Percentiles rank a stretch among this genome's conserved stretches.
Conservation (phyloP, 2,329 filamentous ascomycete species). For the Diaporthe citri region DNA sequence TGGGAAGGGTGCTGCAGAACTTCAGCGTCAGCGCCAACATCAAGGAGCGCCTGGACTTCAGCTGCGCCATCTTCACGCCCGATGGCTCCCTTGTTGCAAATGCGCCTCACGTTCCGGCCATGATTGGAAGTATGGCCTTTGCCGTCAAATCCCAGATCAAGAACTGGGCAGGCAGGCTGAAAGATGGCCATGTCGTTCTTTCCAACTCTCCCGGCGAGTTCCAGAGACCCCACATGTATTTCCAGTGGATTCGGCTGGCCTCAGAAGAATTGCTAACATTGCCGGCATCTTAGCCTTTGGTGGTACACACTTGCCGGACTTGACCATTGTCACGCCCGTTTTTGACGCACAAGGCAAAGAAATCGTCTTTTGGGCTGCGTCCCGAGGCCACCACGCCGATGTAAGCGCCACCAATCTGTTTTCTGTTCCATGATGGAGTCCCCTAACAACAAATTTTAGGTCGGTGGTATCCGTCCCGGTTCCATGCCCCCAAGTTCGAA, state of each 20-base stretch:
- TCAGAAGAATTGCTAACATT: neutral
- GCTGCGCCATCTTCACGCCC: slow-evolving; percentile 56
- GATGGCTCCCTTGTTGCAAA: slow-evolving; percentile 56
- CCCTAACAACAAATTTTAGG: neutral
- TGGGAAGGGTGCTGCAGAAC: slow-evolving; percentile 68
- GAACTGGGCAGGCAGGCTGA: slow-evolving; percentile 48
- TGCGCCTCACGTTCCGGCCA: slow-evolving; percentile 55
- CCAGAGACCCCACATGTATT: neutral
- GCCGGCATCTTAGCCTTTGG: slow-evolving; percentile 41
- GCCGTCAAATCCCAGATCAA: slow-evolving; percentile 54
- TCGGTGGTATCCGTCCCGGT: slow-evolving; percentile 40
- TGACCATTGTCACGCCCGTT: slow-evolving; percentile 56
- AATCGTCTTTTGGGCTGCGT: slow-evolving; percentile 54
- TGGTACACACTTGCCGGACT: slow-evolving; percentile 55
- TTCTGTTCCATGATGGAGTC: too few species aligned
- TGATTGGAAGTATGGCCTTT: slow-evolving; percentile 56
- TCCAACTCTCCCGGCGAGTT: slow-evolving; percentile 52
- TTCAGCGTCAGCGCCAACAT: slow-evolving; percentile 65
- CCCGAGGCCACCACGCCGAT: slow-evolving; percentile 54
- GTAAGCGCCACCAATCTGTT: too few species aligned
- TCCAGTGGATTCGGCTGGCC: neutral
- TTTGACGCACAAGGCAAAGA: slow-evolving; percentile 45
- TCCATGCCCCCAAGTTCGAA: slow-evolving; percentile 57
- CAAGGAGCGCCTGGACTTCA: slow-evolving; percentile 57
- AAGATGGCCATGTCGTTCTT: slow-evolving; percentile 54